These are phyloP conservation scores for Paramecium octaurelia DNA, from an alignment of 73 alveolate species.

Conservation along the genomic window DNA sequence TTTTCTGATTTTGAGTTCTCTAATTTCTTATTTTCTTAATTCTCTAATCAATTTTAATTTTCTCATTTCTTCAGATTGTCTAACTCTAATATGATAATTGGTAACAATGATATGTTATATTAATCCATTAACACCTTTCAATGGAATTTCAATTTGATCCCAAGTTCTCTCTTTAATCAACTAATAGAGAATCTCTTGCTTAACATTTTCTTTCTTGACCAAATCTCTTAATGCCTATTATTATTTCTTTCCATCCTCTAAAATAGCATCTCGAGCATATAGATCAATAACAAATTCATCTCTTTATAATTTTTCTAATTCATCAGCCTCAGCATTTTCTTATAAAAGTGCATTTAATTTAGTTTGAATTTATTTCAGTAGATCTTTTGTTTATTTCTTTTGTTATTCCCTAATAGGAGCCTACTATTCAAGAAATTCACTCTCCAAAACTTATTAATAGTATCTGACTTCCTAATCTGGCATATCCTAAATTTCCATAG, in stretches of 20 bases:
- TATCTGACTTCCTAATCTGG: constrained; percentile 58
- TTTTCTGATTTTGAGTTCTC: constrained; percentile 65
- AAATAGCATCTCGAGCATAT: constrained; percentile 77
- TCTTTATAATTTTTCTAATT: constrained; percentile 88
- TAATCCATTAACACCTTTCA: constrained; percentile 71
- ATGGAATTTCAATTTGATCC: constrained; percentile 77
- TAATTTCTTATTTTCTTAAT: constrained; percentile 75
- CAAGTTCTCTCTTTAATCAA: constrained; percentile 77
- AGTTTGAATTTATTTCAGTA: constrained; percentile 74
- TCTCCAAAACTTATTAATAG: constrained; percentile 68
- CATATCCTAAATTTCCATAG: constrained; percentile 41
- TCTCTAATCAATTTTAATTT: constrained; percentile 65
- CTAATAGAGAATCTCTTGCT: constrained; percentile 70
- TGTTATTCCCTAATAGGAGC: constrained; percentile 69
- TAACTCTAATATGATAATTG: constrained; percentile 73
- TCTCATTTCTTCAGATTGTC: constrained; percentile 69
- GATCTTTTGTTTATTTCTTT: constrained; percentile 76
- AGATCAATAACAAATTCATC: constrained; percentile 94
- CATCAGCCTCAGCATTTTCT: constrained; percentile 86
- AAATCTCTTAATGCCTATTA: constrained; percentile 81
- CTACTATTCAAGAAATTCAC: constrained; percentile 66
- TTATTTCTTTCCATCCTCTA: constrained; percentile 77
- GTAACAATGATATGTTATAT: constrained; percentile 69
- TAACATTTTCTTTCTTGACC: constrained; percentile 73
- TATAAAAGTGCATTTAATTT: constrained; percentile 81